Evolutionary conservation across 2,329 filamentous ascomycete species (phyloP), one percentile per base, ranked within the genome.

Genomic region (Coniochaeta sp.): DNA sequence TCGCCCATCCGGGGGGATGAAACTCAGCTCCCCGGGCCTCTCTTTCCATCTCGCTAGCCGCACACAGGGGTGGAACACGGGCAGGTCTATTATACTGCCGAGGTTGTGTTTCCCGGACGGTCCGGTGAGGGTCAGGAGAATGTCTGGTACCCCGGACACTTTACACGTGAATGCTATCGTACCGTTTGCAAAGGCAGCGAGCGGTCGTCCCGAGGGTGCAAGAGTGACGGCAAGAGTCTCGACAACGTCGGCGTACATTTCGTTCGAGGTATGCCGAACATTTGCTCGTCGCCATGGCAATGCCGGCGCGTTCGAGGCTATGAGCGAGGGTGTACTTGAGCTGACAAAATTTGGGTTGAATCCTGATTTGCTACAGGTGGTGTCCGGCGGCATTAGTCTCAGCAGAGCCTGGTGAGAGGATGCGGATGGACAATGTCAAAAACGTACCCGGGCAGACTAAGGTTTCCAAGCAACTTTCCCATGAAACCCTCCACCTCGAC

Each of bases 41-140:
- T 96, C 91, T 67, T 88, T 88, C 95, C 95, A 99, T 64, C 87
- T 83, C n/a, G 89, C 89, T 3, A 99, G 78, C 19, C 95, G 83
- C 9, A 99, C 95, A 68, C 95, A 98, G 0, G 95, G 95, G 71
- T 99, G 95, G 67, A 99, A 99, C 0, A 97, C 92, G 1, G 93
- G 95, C 1, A 96, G 78, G 65, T 96, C 89, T 72, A 99, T 85
- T 38, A 93, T 83, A 64, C 83, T 85, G 17, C 79, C 82, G 57
- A 97, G 81, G 58, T 88, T 88, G 69, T 90, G 88, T 64, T 87
- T 89, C n/a, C 90, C 90, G 1, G 90, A 90, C 0, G 91, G 89
- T 1, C 90, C 89, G 0, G 88, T 89, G 31, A 99, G 81, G 16
- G 83, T 89, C 11, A 99, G 78, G 19, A 91, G 73, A n/a, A 99